Evolutionary conservation across 441 rosid species (phyloP).

Genomic region (Adansonia madagascariensis): DNA sequence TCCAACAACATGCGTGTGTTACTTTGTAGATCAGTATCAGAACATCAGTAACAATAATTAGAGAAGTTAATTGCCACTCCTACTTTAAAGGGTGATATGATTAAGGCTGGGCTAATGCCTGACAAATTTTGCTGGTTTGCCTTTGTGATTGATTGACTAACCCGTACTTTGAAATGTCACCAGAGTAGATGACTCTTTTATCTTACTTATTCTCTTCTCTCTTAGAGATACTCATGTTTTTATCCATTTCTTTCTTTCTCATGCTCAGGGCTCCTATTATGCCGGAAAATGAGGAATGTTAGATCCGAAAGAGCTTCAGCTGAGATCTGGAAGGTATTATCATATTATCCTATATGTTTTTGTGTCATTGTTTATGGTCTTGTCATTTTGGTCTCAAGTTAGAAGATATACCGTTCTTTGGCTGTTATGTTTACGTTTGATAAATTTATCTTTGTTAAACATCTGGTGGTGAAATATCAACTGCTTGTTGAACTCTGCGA

Average conservation of each 20-base stretch:
- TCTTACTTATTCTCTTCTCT: background rate
- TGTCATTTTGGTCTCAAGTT: slow-evolving; percentile 10
- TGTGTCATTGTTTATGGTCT: slow-evolving; percentile 1
- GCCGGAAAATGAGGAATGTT: slow-evolving; percentile 63
- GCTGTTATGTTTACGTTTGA: background rate
- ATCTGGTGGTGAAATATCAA: background rate
- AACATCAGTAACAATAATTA: background rate
- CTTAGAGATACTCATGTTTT: background rate
- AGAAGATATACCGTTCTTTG: background rate
- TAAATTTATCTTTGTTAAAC: slow-evolving; percentile 7
- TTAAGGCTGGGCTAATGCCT: background rate
- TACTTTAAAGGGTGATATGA: slow-evolving; percentile 10
- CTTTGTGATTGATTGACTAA: background rate
- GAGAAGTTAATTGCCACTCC: background rate
- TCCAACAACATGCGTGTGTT: background rate
- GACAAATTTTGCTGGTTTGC: background rate
- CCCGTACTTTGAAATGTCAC: background rate
- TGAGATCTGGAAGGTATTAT: slow-evolving; percentile 64
- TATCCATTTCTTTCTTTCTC: slow-evolving; percentile 16
- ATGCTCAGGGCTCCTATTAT: slow-evolving; percentile 51
- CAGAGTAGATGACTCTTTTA: background rate
- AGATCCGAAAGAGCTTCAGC: slow-evolving; percentile 67
- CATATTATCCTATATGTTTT: background rate
- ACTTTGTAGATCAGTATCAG: background rate
- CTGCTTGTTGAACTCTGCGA: too few species aligned